Percentiles rank a stretch among this genome's conserved stretches.
These are phyloP conservation scores for Amanita subjunquillea DNA, from an alignment of 768 basidiomycete genomes.

Conservation along the genomic window DNA sequence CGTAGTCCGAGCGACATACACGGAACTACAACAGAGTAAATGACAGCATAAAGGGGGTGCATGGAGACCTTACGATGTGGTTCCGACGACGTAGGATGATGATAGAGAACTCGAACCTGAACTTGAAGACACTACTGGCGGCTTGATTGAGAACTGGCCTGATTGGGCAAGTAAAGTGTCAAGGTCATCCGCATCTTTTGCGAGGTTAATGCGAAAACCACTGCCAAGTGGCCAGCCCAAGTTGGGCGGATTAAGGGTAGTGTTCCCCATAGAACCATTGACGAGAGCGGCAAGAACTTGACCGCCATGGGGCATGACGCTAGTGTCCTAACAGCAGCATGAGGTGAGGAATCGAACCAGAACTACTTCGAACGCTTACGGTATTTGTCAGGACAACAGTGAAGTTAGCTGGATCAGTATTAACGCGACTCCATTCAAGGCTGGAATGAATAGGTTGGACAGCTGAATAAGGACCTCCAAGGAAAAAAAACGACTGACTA, in stretches of 20 bases:
- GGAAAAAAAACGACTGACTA: constrained; percentile 18
- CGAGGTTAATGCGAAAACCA: constrained; percentile 66
- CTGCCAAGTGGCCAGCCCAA: constrained; percentile 56
- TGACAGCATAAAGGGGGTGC: background rate
- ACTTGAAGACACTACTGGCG: constrained; percentile 9
- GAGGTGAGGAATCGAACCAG: background rate
- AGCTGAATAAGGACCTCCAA: background rate
- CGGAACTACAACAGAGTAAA: background rate
- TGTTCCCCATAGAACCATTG: constrained; percentile 30
- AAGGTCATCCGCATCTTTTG: constrained; percentile 33
- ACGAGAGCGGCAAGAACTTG: constrained; percentile 50
- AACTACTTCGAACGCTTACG: constrained; percentile 22
- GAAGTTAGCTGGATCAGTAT: constrained; percentile 60
- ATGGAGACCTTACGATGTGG: constrained; percentile 13
- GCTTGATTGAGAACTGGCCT: constrained; percentile 37
- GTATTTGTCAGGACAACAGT: constrained; percentile 57
- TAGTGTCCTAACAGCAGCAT: constrained; percentile 20
- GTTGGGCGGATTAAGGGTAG: constrained; percentile 41
- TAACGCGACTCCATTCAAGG: constrained; percentile 54
- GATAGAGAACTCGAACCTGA: constrained; percentile 5
- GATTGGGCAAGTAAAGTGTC: constrained; percentile 65
- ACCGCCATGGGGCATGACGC: constrained; percentile 19
- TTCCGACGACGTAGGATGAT: constrained; percentile 6
- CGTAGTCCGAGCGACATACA: background rate
- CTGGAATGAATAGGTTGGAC: constrained; percentile 12